Conservation (phyloP, 179 eudicot species). For the Spergularia azorica region DNA sequence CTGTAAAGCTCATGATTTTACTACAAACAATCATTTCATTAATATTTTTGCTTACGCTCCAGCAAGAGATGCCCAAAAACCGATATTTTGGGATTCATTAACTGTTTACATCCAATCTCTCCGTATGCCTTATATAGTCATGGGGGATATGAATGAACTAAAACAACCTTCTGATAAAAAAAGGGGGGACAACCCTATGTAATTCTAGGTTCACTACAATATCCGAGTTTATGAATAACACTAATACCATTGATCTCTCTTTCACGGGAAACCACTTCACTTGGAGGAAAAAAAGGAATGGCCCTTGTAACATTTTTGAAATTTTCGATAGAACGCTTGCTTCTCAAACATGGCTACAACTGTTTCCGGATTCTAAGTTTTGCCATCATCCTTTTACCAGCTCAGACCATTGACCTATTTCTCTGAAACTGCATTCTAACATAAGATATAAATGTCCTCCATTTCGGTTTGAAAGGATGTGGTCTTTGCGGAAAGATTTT, state of each 20-base stretch:
- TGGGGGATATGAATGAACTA: slow-evolving; percentile 2
- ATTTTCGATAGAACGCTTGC: background rate
- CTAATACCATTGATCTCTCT: background rate
- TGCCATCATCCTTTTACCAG: background rate
- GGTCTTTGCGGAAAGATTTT: background rate
- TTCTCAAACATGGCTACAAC: background rate
- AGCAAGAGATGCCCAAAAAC: background rate
- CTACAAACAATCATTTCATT: background rate
- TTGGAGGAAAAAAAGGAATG: background rate
- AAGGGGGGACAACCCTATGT: background rate
- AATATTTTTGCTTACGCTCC: background rate
- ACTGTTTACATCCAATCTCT: background rate
- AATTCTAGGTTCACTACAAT: background rate
- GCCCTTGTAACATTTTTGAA: background rate
- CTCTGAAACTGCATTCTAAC: background rate
- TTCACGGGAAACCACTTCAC: background rate
- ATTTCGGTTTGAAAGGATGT: background rate
- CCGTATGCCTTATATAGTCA: background rate
- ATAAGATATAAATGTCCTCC: background rate
- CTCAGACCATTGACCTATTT: background rate
- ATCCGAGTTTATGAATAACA: background rate
- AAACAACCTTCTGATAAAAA: background rate
- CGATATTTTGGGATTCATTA: background rate
- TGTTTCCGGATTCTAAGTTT: background rate
- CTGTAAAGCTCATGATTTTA: too few relatives aligned